Base-by-base conservation (phyloP, 116 monocot species). In the Dioscorea cayenensis region DNA sequence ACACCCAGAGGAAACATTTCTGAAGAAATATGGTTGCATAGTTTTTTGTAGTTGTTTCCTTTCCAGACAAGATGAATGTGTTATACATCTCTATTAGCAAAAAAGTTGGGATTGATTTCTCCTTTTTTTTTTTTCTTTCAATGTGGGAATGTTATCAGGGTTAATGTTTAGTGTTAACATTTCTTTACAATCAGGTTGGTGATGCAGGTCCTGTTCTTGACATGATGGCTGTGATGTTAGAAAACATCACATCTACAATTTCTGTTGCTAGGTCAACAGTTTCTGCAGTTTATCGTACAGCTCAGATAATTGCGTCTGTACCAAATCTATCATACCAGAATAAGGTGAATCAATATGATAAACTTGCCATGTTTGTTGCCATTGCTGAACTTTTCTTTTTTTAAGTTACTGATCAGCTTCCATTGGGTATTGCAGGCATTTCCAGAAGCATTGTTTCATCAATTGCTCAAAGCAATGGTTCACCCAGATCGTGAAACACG, bases 181-280 rank as follows among this genome's bases (percentile, higher is more conserved):
- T 63, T 66, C 20, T 65, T n/a, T 73, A 43, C 43, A 28, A 70
- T 64, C 76, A 97, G 97, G 81, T 99, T 71, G 99, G 87, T 48
- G 94, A 99, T 84, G 89, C 89, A 23, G 94, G 91, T 17, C 99
- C 90, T 79, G 77, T 99, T 80, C 86, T 99, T 75, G 91, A 93
- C 67, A 83, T 79, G 66, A 78, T 99, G 86, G 90, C 99, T 63
- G 81, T 91, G 49, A 80, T 89, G 74, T 68, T 99, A 70, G 99
- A 99, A 69, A 93, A 80, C 65, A 76, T 99, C 59, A 83, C 99
- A 32, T 71, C 72, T 72, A 72, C 76, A 48, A 61, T 65, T 28
- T 67, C 77, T 22, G 82, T 91, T 68, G 89, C 94, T 43, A 82
- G 90, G 73, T 77, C 90, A 70, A 99, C 99, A 29, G 67, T 94